Evolutionary conservation across 768 basidiomycete species (phyloP).

Genomic region (Lactifluus piperatus): DNA sequence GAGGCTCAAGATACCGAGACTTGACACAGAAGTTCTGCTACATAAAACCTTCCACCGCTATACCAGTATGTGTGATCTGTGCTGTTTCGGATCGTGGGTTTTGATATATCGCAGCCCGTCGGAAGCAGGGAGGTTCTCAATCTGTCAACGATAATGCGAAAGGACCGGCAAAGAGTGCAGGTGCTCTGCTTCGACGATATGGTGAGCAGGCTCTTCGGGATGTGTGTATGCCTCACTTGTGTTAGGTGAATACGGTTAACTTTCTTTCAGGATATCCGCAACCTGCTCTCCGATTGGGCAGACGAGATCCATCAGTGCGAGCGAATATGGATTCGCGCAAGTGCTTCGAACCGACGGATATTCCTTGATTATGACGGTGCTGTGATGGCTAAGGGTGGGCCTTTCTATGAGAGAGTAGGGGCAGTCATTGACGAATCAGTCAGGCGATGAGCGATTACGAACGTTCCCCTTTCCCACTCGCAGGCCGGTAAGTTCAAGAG

Average conservation of each 20-base stretch:
- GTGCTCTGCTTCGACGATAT: constrained; percentile 87
- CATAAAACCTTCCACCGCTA: constrained; percentile 99
- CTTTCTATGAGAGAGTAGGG: neutral
- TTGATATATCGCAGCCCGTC: constrained; percentile 52
- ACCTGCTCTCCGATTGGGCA: constrained; percentile 73
- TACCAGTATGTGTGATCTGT: constrained; percentile 60
- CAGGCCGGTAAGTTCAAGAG: constrained; percentile 60
- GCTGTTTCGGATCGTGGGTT: neutral
- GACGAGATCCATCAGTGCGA: constrained; percentile 85
- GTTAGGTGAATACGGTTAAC: neutral
- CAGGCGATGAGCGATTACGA: constrained; percentile 67
- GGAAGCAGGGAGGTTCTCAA: constrained; percentile 97
- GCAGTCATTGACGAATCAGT: neutral
- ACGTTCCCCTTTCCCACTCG: constrained; percentile 96
- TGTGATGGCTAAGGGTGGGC: constrained; percentile 52
- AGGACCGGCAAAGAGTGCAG: constrained; percentile 87
- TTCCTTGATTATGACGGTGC: constrained; percentile 87
- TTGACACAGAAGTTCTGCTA: constrained; percentile 71
- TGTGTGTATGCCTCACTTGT: constrained; percentile 36
- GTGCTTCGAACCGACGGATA: constrained; percentile 75
- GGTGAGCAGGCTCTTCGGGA: constrained; percentile 91
- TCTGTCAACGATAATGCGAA: constrained; percentile 88
- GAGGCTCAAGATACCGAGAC: constrained; percentile 50
- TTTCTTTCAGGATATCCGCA: constrained; percentile 69
- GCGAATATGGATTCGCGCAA: constrained; percentile 87